These are phyloP conservation scores for Trichomonas tenax DNA, from an alignment of 208 protist species.

Conservation along the genomic window DNA sequence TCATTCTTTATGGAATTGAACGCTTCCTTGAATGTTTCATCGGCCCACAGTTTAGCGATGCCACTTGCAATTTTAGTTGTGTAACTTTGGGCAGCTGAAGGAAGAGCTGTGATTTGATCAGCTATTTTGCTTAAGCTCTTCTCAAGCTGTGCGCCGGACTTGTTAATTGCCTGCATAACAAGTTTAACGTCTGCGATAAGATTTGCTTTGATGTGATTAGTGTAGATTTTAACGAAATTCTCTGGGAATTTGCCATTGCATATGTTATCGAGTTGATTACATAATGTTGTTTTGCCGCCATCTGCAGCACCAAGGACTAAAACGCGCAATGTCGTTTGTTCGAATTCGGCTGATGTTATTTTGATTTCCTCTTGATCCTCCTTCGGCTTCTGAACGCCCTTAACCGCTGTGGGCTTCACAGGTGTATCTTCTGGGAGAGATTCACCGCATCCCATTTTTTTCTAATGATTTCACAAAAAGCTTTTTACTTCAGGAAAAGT, in stretches of 20 bases:
- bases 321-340: not conserved
- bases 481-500: too few species aligned
- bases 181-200: not conserved
- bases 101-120: not conserved
- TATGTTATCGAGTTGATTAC: not conserved
- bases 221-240: not conserved
- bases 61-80: not conserved
- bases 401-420: not conserved
- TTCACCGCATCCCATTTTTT: not conserved
- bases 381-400: not conserved
- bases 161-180: not conserved
- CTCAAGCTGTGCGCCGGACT: not conserved
- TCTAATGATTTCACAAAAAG: too few species aligned
- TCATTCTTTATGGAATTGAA: not conserved
- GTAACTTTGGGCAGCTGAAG: not conserved
- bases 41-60: conserved; percentile 5
- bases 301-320: not conserved
- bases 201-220: not conserved
- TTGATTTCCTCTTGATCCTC: not conserved
- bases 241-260: not conserved
- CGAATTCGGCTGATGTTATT: not conserved
- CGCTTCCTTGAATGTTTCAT: not conserved
- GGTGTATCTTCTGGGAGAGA: not conserved
- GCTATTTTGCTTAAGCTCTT: not conserved
- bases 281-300: conserved; percentile 25